These are phyloP conservation scores for Venustampulla echinocandica DNA, from an alignment of 495 filamentous ascomycete genomes.

Conservation along the genomic window DNA sequence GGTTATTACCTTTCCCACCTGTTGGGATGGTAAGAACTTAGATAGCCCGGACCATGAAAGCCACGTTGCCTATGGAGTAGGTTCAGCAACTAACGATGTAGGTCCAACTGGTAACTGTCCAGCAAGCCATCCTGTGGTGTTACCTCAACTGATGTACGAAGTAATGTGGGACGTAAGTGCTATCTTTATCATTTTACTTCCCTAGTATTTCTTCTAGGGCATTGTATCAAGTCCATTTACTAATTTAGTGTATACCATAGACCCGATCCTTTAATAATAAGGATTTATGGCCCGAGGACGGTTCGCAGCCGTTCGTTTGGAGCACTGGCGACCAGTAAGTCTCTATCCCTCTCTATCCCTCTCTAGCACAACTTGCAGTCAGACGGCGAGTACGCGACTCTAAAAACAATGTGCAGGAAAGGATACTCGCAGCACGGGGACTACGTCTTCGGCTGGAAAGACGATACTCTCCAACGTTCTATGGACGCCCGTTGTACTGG, in stretches of 20 bases:
- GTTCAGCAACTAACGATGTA: constrained; percentile 17
- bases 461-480: constrained; percentile 18
- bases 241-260: constrained; percentile 20
- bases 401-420: constrained; percentile 13
- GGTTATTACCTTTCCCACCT: constrained; percentile 62
- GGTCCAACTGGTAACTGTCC: constrained; percentile 25
- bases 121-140: neutral
- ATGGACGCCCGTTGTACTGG: constrained; percentile 32
- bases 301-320: constrained; percentile 3
- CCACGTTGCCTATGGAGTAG: constrained; percentile 37
- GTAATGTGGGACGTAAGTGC: constrained; percentile 20
- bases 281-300: neutral
- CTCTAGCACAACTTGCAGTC: constrained; percentile 6
- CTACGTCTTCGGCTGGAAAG: constrained; percentile 40
- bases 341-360: constrained; percentile 20
- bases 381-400: neutral
- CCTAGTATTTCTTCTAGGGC: neutral
- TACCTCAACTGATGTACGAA: constrained; percentile 1
- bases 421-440: neutral
- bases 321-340: constrained; percentile 18
- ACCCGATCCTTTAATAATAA: neutral
- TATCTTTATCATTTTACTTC: constrained; percentile 1
- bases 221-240: constrained; percentile 4
- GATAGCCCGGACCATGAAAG: constrained; percentile 39
- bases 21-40: constrained; percentile 75